A percentile compares a stretch with the other conserved stretches of the same genome.
phyloP scores from a whole-genome alignment of 2,329 filamentous ascomycete genomes.

The Xylariaceae sp. region DNA sequence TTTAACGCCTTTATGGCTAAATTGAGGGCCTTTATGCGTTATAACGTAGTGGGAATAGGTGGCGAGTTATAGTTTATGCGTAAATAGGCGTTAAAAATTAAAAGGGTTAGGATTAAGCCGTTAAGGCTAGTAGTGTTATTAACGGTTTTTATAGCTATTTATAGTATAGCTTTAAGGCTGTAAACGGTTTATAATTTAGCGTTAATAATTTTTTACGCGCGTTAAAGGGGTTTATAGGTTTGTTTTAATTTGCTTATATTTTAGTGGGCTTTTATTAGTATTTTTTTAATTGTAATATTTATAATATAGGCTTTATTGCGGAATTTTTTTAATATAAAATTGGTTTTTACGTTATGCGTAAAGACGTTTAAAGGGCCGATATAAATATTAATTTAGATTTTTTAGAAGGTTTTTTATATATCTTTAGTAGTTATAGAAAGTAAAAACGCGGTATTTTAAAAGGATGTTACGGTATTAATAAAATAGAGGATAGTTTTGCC shows the following conservation, averaged over 20 bases:
- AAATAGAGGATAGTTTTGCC: too few relatives aligned
- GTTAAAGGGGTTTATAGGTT: too few relatives aligned
- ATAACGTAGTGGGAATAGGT: not conserved
- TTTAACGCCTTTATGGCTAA: not conserved
- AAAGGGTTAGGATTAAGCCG: not conserved
- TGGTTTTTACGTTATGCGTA: not conserved
- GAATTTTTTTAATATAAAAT: not conserved
- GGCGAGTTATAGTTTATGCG: not conserved
- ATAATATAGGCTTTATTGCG: not conserved
- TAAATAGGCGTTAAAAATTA: not conserved
- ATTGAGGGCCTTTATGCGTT: not conserved
- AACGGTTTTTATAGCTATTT: not conserved
- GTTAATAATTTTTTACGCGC: too few relatives aligned
- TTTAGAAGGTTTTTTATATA: too few relatives aligned
- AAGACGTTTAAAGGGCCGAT: not conserved
- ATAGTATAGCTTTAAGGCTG: too few relatives aligned
- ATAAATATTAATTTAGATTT: too few relatives aligned
- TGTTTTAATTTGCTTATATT: too few relatives aligned
- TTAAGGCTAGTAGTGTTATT: not conserved
- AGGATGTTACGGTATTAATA: too few relatives aligned
- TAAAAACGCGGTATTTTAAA: too few relatives aligned
- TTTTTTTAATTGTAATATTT: not conserved
- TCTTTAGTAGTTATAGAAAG: too few relatives aligned
- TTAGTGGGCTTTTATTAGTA: not conserved
- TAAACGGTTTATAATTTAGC: too few relatives aligned